Percentiles rank a stretch among this genome's conserved stretches.
phyloP scores from a whole-genome alignment of 345 rosid genomes.

The Dimocarpus longan region DNA sequence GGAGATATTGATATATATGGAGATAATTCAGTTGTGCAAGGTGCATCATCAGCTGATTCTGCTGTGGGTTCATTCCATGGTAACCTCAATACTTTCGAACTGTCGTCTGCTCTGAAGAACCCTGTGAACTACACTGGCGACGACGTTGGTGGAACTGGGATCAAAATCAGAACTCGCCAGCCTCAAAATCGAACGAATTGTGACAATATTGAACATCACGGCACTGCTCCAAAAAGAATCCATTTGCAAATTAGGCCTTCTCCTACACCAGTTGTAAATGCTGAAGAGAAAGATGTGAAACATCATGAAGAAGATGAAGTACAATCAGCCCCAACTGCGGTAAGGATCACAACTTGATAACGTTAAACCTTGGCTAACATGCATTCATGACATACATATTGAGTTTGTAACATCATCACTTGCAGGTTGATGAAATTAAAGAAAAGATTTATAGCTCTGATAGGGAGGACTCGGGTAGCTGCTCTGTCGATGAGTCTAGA shows the following conservation, averaged over 20 bases:
- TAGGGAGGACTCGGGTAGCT: not conserved
- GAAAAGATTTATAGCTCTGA: constrained; percentile 15
- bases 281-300: constrained; percentile 22
- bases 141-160: constrained; percentile 45
- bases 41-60: constrained; percentile 39
- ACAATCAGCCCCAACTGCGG: constrained; percentile 49
- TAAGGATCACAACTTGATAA: constrained; percentile 16
- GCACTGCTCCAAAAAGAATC: constrained; percentile 70
- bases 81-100: constrained; percentile 34
- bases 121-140: constrained; percentile 28
- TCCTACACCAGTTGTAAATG: constrained; percentile 10
- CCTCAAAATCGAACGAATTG: constrained; percentile 34
- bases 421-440: constrained; percentile 38
- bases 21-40: constrained; percentile 32
- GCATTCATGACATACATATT: constrained; percentile 4
- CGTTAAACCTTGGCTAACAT: not conserved
- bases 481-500: too few relatives aligned
- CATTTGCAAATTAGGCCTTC: constrained; percentile 37
- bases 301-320: constrained; percentile 40
- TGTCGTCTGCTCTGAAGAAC: constrained; percentile 32
- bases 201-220: constrained; percentile 39
- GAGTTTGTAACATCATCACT: constrained; percentile 2
- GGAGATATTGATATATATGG: constrained; percentile 23
- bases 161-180: constrained; percentile 51
- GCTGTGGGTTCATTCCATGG: constrained; percentile 38